Evolutionary conservation across 83 land plant genomes (phyloP), one percentile per base, ranked within the genome.

Genomic region (Isoetes engelmannii): DNA sequence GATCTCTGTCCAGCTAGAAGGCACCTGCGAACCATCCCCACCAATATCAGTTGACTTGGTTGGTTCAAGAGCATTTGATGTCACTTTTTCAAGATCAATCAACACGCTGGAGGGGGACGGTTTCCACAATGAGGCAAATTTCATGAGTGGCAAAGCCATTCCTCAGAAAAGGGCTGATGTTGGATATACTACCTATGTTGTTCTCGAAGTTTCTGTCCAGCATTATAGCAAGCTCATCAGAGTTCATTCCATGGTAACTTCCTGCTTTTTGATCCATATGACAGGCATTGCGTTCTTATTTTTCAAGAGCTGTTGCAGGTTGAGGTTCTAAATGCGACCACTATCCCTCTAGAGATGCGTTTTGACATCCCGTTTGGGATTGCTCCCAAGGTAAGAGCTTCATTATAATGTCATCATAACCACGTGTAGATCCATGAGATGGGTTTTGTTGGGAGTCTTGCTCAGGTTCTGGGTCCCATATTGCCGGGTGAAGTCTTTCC

Each of bases 361-460:
- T 91, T 95, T 80, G 99, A 95, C 64, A 91, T 92, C 71, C 99
- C 97, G n/a, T 85, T 95, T 75, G 93, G 93, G 48, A 62, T 95
- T 19, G 74, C 90, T 61, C 92, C 97, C n/a, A 95, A 89, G 94
- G 99, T 95, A 76, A 44, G 45, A 4, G 18, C 43, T n/a, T 28
- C 60, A 45, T 28, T 12, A 46, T 28, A 28, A 28, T 28, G 37
- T 28, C 37, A 28, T 28, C 37, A 20, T 58, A 44, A 61, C 42
- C 42, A 42, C 60, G 49, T 67, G 15, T 5, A 19, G 57, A 6
- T 43, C 57, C 56, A 42, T 46, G 56, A 10, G 10, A 13, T 65
- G 56, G 41, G 13, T 37, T 20, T 71, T 47, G 5, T 57, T 67
- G 12, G 6, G 45, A 47, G 58, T 49, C 65, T 21, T 49, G 68